Evolutionary conservation across 495 filamentous ascomycete genomes (phyloP).

Genomic region (Saxophila tyrrhenica): DNA sequence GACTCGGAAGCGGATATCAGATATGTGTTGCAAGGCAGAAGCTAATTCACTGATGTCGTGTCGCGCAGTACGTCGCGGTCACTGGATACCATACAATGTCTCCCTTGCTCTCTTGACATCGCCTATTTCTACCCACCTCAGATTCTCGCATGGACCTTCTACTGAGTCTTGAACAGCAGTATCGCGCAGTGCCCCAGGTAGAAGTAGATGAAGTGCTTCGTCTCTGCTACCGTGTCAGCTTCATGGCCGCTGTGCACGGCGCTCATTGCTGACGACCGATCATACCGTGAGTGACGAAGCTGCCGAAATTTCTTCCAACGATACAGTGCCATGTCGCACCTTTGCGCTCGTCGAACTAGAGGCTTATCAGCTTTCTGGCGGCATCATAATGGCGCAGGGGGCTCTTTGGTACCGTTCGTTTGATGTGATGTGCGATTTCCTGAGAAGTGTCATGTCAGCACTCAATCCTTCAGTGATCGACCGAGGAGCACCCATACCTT

Average conservation of each 20-base stretch:
- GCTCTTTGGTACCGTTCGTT: conserved; percentile 59
- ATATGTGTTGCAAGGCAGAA: too few relatives aligned
- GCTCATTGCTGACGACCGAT: too few relatives aligned
- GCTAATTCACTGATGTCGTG: too few relatives aligned
- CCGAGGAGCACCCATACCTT: conserved; percentile 47
- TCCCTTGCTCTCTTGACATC: too few relatives aligned
- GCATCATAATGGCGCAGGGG: neutral
- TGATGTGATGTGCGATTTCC: conserved; percentile 97
- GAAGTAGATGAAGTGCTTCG: conserved; percentile 99
- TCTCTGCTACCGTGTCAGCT: conserved; percentile 57
- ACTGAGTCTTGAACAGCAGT: conserved; percentile 98
- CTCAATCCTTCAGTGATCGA: neutral
- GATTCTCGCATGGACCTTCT: too few relatives aligned
- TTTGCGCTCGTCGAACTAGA: conserved; percentile 77
- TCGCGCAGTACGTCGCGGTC: too few relatives aligned
- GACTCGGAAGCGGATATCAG: too few relatives aligned
- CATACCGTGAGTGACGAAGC: conserved; percentile 95
- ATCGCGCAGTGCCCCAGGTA: conserved; percentile 98
- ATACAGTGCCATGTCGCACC: conserved; percentile 98
- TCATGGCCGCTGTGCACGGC: too few relatives aligned
- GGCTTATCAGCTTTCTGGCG: neutral
- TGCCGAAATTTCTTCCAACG: conserved; percentile 95
- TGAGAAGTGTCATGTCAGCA: conserved; percentile 22
- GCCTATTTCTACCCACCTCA: too few relatives aligned
- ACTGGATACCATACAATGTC: too few relatives aligned